Conservation (phyloP, 2,329 filamentous ascomycete species). For the Hypoxylon sp. region DNA sequence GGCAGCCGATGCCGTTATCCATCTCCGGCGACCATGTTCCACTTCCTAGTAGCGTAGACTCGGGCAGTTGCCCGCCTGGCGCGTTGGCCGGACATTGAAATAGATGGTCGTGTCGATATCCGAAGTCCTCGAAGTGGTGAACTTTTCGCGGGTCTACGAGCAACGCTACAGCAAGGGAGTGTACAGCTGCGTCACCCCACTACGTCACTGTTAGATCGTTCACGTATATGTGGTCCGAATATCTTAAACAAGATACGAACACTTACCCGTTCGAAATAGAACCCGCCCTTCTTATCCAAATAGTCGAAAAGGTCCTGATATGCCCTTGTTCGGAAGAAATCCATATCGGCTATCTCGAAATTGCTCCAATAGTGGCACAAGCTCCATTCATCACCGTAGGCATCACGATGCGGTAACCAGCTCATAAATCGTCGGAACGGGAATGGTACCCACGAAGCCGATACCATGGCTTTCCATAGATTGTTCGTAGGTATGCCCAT, state of each 20-base stretch:
- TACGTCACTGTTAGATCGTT: slow-evolving; percentile 37
- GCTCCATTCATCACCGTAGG: slow-evolving; percentile 60
- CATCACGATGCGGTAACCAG: slow-evolving; percentile 57
- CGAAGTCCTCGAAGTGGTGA: slow-evolving; percentile 62
- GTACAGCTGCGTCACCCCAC: slow-evolving; percentile 63
- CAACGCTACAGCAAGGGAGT: slow-evolving; percentile 61
- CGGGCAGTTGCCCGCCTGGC: slow-evolving; percentile 55
- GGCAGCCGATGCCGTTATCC: slow-evolving; percentile 58
- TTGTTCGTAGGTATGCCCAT: slow-evolving; percentile 54
- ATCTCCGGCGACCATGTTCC: slow-evolving; percentile 51
- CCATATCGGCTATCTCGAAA: slow-evolving; percentile 64
- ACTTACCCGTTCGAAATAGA: slow-evolving; percentile 61
- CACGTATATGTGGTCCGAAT: not conserved
- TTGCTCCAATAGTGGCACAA: slow-evolving; percentile 65
- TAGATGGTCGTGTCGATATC: slow-evolving; percentile 58
- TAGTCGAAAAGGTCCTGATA: slow-evolving; percentile 61
- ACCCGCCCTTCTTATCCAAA: slow-evolving; percentile 60
- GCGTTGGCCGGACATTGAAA: slow-evolving; percentile 57
- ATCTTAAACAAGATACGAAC: not conserved
- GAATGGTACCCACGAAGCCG: slow-evolving; percentile 60
- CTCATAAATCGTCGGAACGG: slow-evolving; percentile 58
- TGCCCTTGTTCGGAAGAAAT: slow-evolving; percentile 59
- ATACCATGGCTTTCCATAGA: slow-evolving; percentile 60
- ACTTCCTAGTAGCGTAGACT: slow-evolving; percentile 52
- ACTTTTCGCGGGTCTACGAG: slow-evolving; percentile 58